Percentiles rank a stretch among this genome's conserved stretches.
Conservation (phyloP, 78 protist genomes). For the Pigoraptor vietnamica region DNA sequence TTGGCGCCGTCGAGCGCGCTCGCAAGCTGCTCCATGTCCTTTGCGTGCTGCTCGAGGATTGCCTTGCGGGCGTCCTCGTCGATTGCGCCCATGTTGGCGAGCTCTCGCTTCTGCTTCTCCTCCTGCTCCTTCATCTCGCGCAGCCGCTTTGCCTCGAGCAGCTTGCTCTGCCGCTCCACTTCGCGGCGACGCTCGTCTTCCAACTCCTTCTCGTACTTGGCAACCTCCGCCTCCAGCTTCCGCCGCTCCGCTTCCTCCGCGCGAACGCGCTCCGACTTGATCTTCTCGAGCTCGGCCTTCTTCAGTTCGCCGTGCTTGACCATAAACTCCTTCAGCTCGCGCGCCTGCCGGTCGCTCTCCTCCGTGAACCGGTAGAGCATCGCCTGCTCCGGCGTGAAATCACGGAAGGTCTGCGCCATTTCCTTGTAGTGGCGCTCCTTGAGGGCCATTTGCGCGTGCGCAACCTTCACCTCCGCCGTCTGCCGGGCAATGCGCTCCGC, state of each 20-base stretch:
- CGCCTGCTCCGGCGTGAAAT: not conserved
- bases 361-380: not conserved
- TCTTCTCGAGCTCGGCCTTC: not conserved
- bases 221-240: not conserved
- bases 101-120: not conserved
- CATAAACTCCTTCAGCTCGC: not conserved
- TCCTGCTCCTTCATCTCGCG: not conserved
- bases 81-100: not conserved
- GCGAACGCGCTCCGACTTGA: not conserved
- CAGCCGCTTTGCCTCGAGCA: not conserved
- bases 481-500: not conserved
- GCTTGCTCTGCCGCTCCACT: not conserved
- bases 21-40: not conserved
- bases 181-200: not conserved
- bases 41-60: not conserved
- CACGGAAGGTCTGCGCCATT: not conserved
- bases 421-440: constrained; percentile 1
- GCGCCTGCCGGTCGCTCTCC: not conserved
- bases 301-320: not conserved
- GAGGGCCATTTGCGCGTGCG: not conserved
- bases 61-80: not conserved
- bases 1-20: not conserved
- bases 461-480: not conserved
- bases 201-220: not conserved
- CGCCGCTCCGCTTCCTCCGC: not conserved